phyloP scores from a whole-genome alignment of 257 asterid species.

The Cynanchum wilfordii region DNA sequence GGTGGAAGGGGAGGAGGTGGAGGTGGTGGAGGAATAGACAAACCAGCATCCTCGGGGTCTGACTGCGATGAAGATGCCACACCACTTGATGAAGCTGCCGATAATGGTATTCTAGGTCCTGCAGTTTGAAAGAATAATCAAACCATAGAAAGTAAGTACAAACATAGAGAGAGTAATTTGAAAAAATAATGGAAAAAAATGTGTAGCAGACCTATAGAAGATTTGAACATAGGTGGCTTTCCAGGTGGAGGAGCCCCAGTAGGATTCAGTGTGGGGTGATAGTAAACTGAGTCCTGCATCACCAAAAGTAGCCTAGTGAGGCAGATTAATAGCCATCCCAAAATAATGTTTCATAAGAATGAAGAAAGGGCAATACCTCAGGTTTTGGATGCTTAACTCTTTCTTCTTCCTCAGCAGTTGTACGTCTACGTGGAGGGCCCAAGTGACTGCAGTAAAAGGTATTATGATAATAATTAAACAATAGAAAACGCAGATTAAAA shows the following conservation, averaged over 20 bases:
- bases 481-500: background rate
- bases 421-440: slow-evolving; percentile 79
- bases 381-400: slow-evolving; percentile 75
- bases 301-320: slow-evolving; percentile 19
- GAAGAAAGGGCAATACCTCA: slow-evolving; percentile 48
- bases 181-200: background rate
- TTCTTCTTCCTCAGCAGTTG: slow-evolving; percentile 88
- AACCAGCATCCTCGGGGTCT: slow-evolving; percentile 53
- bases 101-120: slow-evolving; percentile 87
- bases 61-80: slow-evolving; percentile 59
- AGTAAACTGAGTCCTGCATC: slow-evolving; percentile 93
- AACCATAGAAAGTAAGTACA: background rate
- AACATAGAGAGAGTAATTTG: background rate
- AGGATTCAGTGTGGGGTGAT: slow-evolving; percentile 95
- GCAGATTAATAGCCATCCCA: slow-evolving; percentile 22
- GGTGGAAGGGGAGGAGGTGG: slow-evolving; percentile 76
- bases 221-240: slow-evolving; percentile 94
- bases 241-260: slow-evolving; percentile 99
- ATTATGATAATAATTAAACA: slow-evolving; percentile 12
- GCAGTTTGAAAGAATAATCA: slow-evolving; percentile 14
- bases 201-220: slow-evolving; percentile 63
- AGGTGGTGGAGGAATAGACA: slow-evolving; percentile 58
- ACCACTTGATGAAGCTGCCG: slow-evolving; percentile 68
- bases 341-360: slow-evolving; percentile 13
- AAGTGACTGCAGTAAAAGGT: slow-evolving; percentile 64